Evolutionary conservation across 169 alveolate genomes (phyloP).

Genomic region (Plasmodium billcollinsi): DNA sequence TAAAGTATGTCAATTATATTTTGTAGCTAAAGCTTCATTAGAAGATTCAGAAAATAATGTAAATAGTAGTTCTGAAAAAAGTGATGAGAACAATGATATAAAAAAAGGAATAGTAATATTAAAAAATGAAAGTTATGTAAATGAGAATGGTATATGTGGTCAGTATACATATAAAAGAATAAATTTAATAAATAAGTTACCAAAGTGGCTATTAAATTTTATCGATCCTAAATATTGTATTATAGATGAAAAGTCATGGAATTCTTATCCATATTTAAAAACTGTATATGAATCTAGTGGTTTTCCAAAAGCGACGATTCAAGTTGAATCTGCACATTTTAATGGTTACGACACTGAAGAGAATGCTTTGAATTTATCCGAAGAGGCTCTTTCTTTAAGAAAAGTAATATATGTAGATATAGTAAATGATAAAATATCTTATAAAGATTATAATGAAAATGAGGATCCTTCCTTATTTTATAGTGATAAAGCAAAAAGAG

Average conservation of each 20-base stretch:
- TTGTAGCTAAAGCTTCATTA: constrained; percentile 78
- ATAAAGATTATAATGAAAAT: constrained; percentile 19
- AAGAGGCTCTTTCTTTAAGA: constrained; percentile 53
- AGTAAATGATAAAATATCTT: constrained; percentile 74
- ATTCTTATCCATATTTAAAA: constrained; percentile 28
- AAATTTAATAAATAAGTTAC: constrained; percentile 76
- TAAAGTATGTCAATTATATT: constrained; percentile 74
- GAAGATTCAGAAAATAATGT: constrained; percentile 57
- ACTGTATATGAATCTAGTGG: constrained; percentile 68
- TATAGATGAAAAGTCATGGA: constrained; percentile 80
- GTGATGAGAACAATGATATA: constrained; percentile 6
- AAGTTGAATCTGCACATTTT: constrained; percentile 31
- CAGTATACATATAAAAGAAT: constrained; percentile 78
- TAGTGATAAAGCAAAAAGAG: constrained; percentile 74
- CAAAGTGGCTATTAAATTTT: constrained; percentile 80
- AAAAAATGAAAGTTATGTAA: constrained; percentile 43
- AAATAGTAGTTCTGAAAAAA: not conserved
- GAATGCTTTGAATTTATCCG: constrained; percentile 68
- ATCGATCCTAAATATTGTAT: constrained; percentile 77
- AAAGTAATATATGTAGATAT: constrained; percentile 75
- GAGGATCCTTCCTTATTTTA: constrained; percentile 75
- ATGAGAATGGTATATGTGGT: constrained; percentile 40
- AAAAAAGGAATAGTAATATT: constrained; percentile 67
- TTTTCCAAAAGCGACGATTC: constrained; percentile 75
- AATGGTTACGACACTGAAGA: constrained; percentile 39